phyloP scores from a whole-genome alignment of 163 green algal genomes.

The Chlamydomonas reinhardtii region DNA sequence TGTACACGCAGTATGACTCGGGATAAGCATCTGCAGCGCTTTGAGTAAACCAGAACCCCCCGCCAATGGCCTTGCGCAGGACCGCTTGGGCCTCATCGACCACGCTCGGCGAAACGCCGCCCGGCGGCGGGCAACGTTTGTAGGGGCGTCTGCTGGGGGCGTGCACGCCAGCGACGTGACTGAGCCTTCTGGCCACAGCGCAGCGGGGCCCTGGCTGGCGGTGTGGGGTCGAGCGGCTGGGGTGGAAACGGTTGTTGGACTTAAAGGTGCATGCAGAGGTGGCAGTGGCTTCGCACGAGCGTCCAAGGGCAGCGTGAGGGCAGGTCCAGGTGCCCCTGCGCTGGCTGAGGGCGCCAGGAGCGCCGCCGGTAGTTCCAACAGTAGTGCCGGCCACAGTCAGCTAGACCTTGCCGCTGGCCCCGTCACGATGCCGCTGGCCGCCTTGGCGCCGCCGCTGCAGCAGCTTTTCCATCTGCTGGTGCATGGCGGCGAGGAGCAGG shows the following conservation, averaged over 20 bases:
- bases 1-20: too few relatives aligned
- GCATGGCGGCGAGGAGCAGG: too few relatives aligned
- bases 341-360: too few relatives aligned
- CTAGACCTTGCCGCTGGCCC: neutral
- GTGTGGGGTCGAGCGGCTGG: neutral
- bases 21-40: neutral
- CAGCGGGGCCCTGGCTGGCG: neutral
- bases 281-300: too few relatives aligned
- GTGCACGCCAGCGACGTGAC: too few relatives aligned
- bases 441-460: neutral
- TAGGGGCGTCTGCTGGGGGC: too few relatives aligned
- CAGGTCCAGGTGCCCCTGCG: too few relatives aligned
- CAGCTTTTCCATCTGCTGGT: neutral
- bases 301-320: too few relatives aligned
- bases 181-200: neutral
- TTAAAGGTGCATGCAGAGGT: too few relatives aligned
- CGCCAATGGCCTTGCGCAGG: neutral
- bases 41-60: neutral
- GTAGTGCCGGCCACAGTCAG: too few relatives aligned
- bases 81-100: constrained; percentile 17
- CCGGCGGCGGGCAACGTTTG: neutral
- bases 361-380: too few relatives aligned
- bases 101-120: neutral
- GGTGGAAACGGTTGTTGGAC: too few relatives aligned
- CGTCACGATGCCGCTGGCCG: neutral